These are phyloP conservation scores for Xylariaceae sp. DNA, from an alignment of 2,329 filamentous ascomycete genomes.

Conservation along the genomic window DNA sequence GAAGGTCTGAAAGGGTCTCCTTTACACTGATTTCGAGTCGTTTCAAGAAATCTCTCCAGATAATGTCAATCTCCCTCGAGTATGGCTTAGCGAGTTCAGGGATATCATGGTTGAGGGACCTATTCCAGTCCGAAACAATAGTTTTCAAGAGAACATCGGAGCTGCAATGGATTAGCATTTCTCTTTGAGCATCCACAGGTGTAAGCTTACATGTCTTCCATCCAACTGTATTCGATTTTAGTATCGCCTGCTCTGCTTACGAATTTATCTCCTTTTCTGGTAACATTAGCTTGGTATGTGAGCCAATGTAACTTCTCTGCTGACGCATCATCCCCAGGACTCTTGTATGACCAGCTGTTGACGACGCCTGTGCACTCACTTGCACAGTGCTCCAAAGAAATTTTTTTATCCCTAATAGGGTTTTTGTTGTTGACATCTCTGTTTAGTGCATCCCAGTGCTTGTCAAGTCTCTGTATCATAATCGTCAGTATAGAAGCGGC, in stretches of 20 bases:
- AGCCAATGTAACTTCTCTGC: conserved; percentile 3
- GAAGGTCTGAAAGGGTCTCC: background rate
- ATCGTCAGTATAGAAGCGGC: background rate
- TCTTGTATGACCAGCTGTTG: conserved; percentile 5
- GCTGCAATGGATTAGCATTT: background rate
- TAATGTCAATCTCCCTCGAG: background rate
- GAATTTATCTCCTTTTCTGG: conserved; percentile 3
- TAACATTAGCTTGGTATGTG: conserved; percentile 13
- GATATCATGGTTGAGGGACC: background rate
- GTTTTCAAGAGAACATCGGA: background rate
- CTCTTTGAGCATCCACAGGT: background rate
- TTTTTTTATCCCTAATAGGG: background rate
- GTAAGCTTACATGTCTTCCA: conserved; percentile 2
- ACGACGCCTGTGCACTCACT: background rate
- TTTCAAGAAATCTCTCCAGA: background rate
- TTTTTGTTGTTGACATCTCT: background rate
- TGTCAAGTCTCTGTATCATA: background rate
- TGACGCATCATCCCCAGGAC: conserved; percentile 2
- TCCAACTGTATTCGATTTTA: conserved; percentile 1
- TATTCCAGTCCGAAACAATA: background rate
- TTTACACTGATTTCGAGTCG: background rate
- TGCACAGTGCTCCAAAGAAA: background rate
- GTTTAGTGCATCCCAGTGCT: background rate
- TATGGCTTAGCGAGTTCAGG: background rate
- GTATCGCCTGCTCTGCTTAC: conserved; percentile 1